Base-by-base conservation (phyloP, 2,329 filamentous ascomycete genomes). In the Atkinsonella texensis region DNA sequence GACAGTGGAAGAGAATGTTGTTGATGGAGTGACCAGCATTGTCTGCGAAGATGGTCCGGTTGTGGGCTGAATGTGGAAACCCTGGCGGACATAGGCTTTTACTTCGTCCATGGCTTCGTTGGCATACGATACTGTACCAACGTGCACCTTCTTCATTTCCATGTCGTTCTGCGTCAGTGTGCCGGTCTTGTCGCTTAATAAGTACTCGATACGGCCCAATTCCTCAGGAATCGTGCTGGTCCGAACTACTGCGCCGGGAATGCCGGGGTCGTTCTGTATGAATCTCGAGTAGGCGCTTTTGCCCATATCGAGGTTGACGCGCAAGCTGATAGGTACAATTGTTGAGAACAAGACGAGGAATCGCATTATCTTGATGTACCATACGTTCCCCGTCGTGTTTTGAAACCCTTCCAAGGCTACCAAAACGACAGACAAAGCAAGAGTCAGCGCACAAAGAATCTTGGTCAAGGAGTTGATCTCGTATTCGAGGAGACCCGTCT, bases 101-200 rank as follows among this genome's bases (percentile, higher is more conserved):
- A 98, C 93, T 70, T 98, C 94, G 59, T 97, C 93, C 93, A 98
- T 98, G 10, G 93, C 91, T 64, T 98, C 93, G 59, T 95, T 95
- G 35, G 91, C 93, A 62, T 98, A 98, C 1, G 91, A 97, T 1
- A 97, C 93, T 10, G 93, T 98, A 10, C 94, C 93, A 50, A 98
- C 88, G 62, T 98, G 94, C 6, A 98, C 91, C 69, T 98, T 98
- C 65, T 94, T 95, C 77, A 98, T 85, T 63, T 96, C 91, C 90
- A 96, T 96, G 62, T 95, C 89, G 62, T 98, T 98, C 60, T 97
- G 89, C 0, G 93, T 98, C 54, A 98, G 69, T 1, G 93, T 98
- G n/a, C 93, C 93, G 0, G 93, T 98, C 69, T 98, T 98, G 68
- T 98, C 93, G 56, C 89, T 96, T 32, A 98, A 75, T 2, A 98